Evolutionary conservation across 1,139 yeast genomes (phyloP).

Genomic region (Hyphopichia burtonii): DNA sequence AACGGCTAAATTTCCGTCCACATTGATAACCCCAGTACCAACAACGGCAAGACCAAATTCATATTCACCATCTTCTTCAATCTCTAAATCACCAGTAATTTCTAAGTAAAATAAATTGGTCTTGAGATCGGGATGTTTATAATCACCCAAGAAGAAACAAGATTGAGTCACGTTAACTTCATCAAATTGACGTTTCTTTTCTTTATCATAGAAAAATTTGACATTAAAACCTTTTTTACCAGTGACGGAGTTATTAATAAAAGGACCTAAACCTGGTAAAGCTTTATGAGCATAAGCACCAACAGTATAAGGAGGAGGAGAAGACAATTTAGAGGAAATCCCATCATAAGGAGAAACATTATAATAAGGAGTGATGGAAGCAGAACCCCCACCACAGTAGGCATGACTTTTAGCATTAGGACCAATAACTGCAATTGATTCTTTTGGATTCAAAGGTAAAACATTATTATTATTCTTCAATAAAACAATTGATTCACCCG

Average conservation of each 20-base stretch:
- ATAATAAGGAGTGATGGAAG: slow-evolving; percentile 31
- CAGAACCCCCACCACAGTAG: slow-evolving; percentile 41
- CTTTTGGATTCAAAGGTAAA: slow-evolving; percentile 36
- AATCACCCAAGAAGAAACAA: slow-evolving; percentile 48
- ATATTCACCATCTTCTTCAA: slow-evolving; percentile 49
- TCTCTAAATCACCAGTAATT: slow-evolving; percentile 39
- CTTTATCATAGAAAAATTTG: slow-evolving; percentile 34
- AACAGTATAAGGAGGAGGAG: slow-evolving; percentile 19
- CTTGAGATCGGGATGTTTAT: slow-evolving; percentile 28
- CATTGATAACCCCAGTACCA: slow-evolving; percentile 54
- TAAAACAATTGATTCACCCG: slow-evolving; percentile 52
- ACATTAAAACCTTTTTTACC: slow-evolving; percentile 43
- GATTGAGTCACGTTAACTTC: slow-evolving; percentile 30
- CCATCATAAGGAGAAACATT: slow-evolving; percentile 35
- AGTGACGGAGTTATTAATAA: slow-evolving; percentile 14
- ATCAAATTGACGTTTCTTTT: slow-evolving; percentile 37
- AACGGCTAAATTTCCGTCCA: slow-evolving; percentile 52
- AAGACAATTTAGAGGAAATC: slow-evolving; percentile 18
- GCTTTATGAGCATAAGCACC: slow-evolving; percentile 32
- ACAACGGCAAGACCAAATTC: slow-evolving; percentile 50
- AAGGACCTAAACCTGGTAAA: slow-evolving; percentile 27
- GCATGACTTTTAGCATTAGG: slow-evolving; percentile 32
- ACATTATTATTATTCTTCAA: slow-evolving; percentile 48
- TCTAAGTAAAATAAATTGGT: slow-evolving; percentile 37
- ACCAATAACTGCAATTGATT: slow-evolving; percentile 35